Evolutionary conservation across 768 basidiomycete genomes (phyloP), one percentile per base, ranked within the genome.

Genomic region (Suillus discolor): DNA sequence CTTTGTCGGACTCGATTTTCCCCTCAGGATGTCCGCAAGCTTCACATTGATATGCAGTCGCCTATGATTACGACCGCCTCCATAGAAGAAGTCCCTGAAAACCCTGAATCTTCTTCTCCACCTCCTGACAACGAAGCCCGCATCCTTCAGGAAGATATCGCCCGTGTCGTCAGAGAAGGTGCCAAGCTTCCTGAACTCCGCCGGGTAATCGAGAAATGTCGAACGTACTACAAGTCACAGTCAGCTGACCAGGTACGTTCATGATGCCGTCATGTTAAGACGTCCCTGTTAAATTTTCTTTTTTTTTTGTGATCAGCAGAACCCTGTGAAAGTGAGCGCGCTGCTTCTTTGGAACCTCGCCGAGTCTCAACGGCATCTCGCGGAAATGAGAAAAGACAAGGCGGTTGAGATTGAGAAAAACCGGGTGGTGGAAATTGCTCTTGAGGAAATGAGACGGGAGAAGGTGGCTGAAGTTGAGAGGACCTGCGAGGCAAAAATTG

Each of bases 1-100:
- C 77, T 92, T 57, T 92, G 90, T 77, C 85, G 90, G 53, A 78
- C 73, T 9, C 74, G 78, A 25, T 89, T 89, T 75, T 78, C 83
- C 13, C 72, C 76, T 25, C 70, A 77, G 18, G 79, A 84, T 12
- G 72, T 84, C 54, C 79, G 85, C 55, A 84, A 79, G 74, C 83
- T 92, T 60, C 89, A 89, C 72, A 74, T 91, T 57, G 89, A 90
- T 73, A 65, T 69, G 23, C 77, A 75, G 62, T 83, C 86, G 57
- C 75, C 65, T 62, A 70, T 72, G 36, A 70, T 70, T 31, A 41
- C 74, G 23, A 51, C 72, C 61, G 55, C 67, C n/a, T 3, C 71
- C 16, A 28, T 61, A 6, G 73, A 73, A 12, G 54, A 61, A 1
- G 45, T 31, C 34, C 18, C 41, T 4, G 67, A 66, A 12, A 39